phyloP scores from a whole-genome alignment of 805 yeast genomes.

The Candida pini region DNA sequence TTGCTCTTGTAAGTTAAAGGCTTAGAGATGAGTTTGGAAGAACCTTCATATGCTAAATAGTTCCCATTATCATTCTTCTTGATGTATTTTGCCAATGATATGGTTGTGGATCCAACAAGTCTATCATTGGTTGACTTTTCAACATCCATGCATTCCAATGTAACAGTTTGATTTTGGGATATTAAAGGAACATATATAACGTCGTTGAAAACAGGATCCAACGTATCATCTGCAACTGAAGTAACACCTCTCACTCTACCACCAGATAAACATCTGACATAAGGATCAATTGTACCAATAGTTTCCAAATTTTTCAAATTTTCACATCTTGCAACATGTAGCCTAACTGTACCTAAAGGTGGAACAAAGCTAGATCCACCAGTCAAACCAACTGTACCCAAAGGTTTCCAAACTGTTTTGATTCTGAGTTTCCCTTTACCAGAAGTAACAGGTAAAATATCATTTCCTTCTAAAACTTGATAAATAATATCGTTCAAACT shows the following conservation, averaged over 20 bases:
- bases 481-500: conserved; percentile 51
- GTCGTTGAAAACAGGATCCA: conserved; percentile 55
- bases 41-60: conserved; percentile 46
- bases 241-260: conserved; percentile 56
- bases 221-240: conserved; percentile 43
- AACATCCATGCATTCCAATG: conserved; percentile 59
- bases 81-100: conserved; percentile 45
- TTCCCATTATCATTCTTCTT: conserved; percentile 42
- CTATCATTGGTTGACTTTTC: conserved; percentile 60
- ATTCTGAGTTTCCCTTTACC: conserved; percentile 54
- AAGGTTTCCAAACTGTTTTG: conserved; percentile 65
- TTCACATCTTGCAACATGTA: conserved; percentile 50
- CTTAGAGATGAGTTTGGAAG: conserved; percentile 36
- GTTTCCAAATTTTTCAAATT: conserved; percentile 54
- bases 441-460: conserved; percentile 38
- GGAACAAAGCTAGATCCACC: conserved; percentile 37
- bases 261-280: conserved; percentile 52
- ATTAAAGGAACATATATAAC: conserved; percentile 56
- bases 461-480: conserved; percentile 43
- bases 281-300: conserved; percentile 74
- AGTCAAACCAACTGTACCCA: conserved; percentile 48
- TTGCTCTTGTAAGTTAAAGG: conserved; percentile 28
- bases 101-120: conserved; percentile 51
- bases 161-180: conserved; percentile 53
- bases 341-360: conserved; percentile 62